Base-by-base conservation (phyloP, 192 early-diverging fungal genomes). In the Glomus cerebriforme region DNA sequence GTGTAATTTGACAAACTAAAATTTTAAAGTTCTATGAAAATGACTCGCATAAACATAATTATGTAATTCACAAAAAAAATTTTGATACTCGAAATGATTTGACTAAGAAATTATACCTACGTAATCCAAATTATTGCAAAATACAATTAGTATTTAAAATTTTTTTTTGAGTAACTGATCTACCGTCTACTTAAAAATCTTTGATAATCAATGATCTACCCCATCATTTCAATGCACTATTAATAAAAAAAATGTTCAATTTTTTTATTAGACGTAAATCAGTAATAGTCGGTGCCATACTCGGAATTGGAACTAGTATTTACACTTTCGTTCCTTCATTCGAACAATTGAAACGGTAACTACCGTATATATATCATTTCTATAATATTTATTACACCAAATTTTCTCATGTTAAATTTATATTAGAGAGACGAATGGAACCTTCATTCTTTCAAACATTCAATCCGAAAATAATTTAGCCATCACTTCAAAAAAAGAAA, bases 291-390 rank as follows among this genome's bases (percentile, higher is more conserved):
- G 66, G 32, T 22, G 17, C 66, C n/a, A 37, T 68, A n/a, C 8
- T 68, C n/a, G 66, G 66, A n/a, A 8, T 68, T 0, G 66, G 32
- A 43, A 37, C 22, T n/a, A 13, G 34, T 1, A 13, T 68, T 37
- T 68, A 68, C 22, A 35, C 34, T 9, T 68, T 29, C 6, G 9
- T 68, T 24, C 66, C 66, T 5, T 2, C 8, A n/a, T 35, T 68
- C 22, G 66, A 68, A 29, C 66, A 39, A n/a, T 68, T 34, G 17
- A 68, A 68, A 68, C 15, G 35, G 66, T 68, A 68, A 68, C 6
- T 35, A 34, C 12, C 6, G 1, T 29, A 32, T 31, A 35, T 19
- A n/a, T 35, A 37, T 68, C 1, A 15, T 37, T 34, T n/a, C 8
- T n/a, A 27, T 64, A 31, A 3, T 9, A 4, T 7, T 64, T 64